phyloP scores from a whole-genome alignment of 2,329 filamentous ascomycete genomes.

The Torrubiella hemipterigena region DNA sequence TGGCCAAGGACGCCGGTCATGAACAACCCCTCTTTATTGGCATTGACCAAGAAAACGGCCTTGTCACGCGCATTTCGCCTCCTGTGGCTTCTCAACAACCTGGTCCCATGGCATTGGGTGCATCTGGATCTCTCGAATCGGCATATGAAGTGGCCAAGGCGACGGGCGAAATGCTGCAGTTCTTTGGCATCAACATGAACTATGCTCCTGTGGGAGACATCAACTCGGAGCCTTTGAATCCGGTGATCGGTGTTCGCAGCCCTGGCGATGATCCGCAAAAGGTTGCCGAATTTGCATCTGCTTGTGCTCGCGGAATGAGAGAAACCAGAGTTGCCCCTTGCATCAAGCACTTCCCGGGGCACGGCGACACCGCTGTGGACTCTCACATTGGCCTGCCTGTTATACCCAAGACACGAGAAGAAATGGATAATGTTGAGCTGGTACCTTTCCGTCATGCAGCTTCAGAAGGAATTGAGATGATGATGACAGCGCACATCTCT shows the following conservation, averaged over 20 bases:
- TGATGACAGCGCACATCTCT: conserved; percentile 16
- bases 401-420: conserved; percentile 11
- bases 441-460: conserved; percentile 11
- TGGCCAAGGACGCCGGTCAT: conserved; percentile 13
- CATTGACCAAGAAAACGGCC: conserved; percentile 16
- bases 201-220: conserved; percentile 15
- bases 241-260: conserved; percentile 14
- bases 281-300: conserved; percentile 10
- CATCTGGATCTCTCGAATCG: conserved; percentile 9
- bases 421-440: conserved; percentile 12
- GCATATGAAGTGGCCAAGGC: conserved; percentile 9
- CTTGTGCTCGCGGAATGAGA: conserved; percentile 11
- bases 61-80: conserved; percentile 14
- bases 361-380: conserved; percentile 14
- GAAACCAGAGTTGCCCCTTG: conserved; percentile 11
- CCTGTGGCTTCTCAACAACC: conserved; percentile 13
- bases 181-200: conserved; percentile 17
- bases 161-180: conserved; percentile 11
- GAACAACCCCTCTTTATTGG: conserved; percentile 13
- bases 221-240: conserved; percentile 15
- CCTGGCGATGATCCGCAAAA: conserved; percentile 12
- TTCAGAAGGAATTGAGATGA: conserved; percentile 13
- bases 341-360: conserved; percentile 15
- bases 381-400: conserved; percentile 15
- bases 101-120: conserved; percentile 13